These are phyloP conservation scores for Apophysomyces elegans DNA, from an alignment of 371 early-diverging fungal genomes.

Conservation along the genomic window DNA sequence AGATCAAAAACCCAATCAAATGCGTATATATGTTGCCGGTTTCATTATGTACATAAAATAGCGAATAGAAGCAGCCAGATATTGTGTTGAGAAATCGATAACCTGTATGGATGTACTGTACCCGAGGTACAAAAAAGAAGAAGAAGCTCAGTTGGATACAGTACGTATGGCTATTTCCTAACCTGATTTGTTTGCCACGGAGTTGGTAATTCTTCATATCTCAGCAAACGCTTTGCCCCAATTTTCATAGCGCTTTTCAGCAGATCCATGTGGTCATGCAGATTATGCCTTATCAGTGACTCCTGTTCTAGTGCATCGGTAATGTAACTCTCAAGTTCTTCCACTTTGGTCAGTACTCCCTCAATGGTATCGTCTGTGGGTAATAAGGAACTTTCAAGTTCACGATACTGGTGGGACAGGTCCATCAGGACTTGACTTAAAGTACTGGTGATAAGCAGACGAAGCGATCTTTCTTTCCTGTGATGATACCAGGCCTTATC, in stretches of 20 bases:
- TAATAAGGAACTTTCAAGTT: conserved; percentile 25
- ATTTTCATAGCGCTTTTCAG: conserved; percentile 41
- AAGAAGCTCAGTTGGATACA: not conserved
- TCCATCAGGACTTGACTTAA: conserved; percentile 27
- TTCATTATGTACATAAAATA: conserved; percentile 82
- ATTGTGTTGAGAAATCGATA: conserved; percentile 75
- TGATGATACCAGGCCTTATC: conserved; percentile 43
- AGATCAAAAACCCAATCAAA: conserved; percentile 66
- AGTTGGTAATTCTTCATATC: conserved; percentile 50
- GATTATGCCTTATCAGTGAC: conserved; percentile 36
- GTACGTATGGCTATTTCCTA: conserved; percentile 5
- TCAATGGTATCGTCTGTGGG: conserved; percentile 46
- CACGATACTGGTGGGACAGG: conserved; percentile 27
- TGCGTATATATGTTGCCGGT: conserved; percentile 87
- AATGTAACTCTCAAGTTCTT: conserved; percentile 53
- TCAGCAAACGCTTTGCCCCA: conserved; percentile 42
- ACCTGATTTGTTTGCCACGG: conserved; percentile 54
- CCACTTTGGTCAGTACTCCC: conserved; percentile 47
- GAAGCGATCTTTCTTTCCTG: conserved; percentile 1
- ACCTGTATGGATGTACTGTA: conserved; percentile 64
- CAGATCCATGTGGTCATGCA: conserved; percentile 47
- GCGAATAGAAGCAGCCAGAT: conserved; percentile 67
- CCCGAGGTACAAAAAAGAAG: too few relatives aligned
- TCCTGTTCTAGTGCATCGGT: conserved; percentile 43
- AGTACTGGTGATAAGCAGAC: conserved; percentile 6